A percentile compares a stretch with the other conserved stretches of the same genome.
phyloP scores from a whole-genome alignment of 768 basidiomycete species.

The Kwoniella bestiolae region DNA sequence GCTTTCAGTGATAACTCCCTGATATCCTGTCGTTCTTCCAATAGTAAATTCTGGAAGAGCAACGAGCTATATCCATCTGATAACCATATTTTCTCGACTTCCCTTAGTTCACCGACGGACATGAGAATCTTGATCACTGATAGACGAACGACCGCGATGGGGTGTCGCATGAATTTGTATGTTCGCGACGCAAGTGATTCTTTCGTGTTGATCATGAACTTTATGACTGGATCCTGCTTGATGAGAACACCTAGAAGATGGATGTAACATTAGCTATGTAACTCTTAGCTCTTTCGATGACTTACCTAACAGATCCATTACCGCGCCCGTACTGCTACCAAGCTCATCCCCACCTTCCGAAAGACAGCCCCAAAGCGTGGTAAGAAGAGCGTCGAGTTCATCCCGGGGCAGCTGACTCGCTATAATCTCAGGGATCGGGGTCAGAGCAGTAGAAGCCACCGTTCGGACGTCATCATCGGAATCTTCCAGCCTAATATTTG shows the following conservation, averaged over 20 bases:
- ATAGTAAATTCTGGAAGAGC: slow-evolving; percentile 89
- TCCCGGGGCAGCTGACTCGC: slow-evolving; percentile 71
- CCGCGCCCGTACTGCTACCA: slow-evolving; percentile 91
- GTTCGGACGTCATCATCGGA: slow-evolving; percentile 94
- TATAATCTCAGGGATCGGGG: slow-evolving; percentile 82
- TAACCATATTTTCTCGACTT: slow-evolving; percentile 78
- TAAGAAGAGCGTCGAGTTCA: slow-evolving; percentile 72
- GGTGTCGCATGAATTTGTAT: slow-evolving; percentile 97
- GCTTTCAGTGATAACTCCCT: slow-evolving; percentile 71
- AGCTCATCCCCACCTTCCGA: slow-evolving; percentile 94
- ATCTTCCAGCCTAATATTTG: slow-evolving; percentile 82
- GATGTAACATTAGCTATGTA: slow-evolving; percentile 2
- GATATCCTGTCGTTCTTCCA: slow-evolving; percentile 86
- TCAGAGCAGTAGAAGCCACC: slow-evolving; percentile 87
- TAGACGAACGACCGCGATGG: slow-evolving; percentile 87
- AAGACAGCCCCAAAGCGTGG: slow-evolving; percentile 88
- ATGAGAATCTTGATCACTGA: slow-evolving; percentile 87
- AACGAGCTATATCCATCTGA: slow-evolving; percentile 74
- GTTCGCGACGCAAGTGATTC: slow-evolving; percentile 66
- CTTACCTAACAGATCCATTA: slow-evolving; percentile 94
- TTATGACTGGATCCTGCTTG: slow-evolving; percentile 74
- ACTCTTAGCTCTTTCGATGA: not conserved
- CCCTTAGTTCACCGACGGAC: slow-evolving; percentile 78
- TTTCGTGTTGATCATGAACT: slow-evolving; percentile 62
- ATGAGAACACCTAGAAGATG: slow-evolving; percentile 76